phyloP scores from a whole-genome alignment of 352 stramenopile genomes.

The Phytophthora citrophthora region DNA sequence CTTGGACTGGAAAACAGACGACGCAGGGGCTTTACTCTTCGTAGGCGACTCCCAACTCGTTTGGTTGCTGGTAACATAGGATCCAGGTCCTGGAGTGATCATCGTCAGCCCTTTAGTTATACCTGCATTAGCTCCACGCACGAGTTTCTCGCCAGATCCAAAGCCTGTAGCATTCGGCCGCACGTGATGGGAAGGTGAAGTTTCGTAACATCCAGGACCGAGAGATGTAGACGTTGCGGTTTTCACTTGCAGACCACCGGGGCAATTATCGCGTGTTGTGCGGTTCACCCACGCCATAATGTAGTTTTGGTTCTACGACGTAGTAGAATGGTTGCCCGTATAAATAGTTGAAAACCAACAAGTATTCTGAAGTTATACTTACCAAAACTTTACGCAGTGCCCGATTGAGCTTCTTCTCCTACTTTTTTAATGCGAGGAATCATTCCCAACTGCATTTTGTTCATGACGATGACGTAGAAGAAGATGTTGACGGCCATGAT shows the following conservation, averaged over 20 bases:
- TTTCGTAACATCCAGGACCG: constrained; percentile 72
- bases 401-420: too few relatives aligned
- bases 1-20: constrained; percentile 53
- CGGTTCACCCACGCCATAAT: constrained; percentile 80
- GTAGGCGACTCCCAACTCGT: constrained; percentile 62
- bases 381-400: too few relatives aligned
- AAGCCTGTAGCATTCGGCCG: constrained; percentile 69
- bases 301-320: neutral
- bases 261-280: constrained; percentile 60
- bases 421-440: neutral
- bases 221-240: constrained; percentile 41
- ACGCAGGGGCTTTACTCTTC: constrained; percentile 56
- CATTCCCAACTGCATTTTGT: constrained; percentile 41
- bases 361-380: too few relatives aligned
- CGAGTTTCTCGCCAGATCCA: constrained; percentile 56
- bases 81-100: constrained; percentile 63
- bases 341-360: constrained; percentile 10
- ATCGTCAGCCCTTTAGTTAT: constrained; percentile 44
- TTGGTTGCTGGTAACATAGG: constrained; percentile 52
- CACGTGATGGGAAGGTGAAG: constrained; percentile 35
- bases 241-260: constrained; percentile 40
- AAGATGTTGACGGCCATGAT: constrained; percentile 47
- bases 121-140: constrained; percentile 44
- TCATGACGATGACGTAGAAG: constrained; percentile 37
- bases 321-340: constrained; percentile 1